These are phyloP conservation scores for Blastomyces parvus DNA, from an alignment of 2,329 filamentous ascomycete species.

Conservation along the genomic window DNA sequence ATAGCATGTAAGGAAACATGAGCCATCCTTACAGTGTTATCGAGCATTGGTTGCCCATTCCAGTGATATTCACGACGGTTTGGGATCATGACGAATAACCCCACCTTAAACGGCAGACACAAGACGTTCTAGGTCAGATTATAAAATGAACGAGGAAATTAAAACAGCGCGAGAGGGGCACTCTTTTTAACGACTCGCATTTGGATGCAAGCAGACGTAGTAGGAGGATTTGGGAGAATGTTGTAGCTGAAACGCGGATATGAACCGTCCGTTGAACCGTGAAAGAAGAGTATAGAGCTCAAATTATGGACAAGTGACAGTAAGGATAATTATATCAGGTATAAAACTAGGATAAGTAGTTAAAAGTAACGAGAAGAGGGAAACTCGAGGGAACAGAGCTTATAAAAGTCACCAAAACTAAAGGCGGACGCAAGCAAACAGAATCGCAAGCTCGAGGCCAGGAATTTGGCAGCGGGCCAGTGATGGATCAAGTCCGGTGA, in stretches of 20 bases:
- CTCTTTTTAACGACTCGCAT: not conserved
- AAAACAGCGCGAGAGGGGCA: not conserved
- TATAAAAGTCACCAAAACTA: not conserved
- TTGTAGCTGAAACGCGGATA: not conserved
- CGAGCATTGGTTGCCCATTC: not conserved
- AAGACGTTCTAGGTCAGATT: slow-evolving; percentile 10
- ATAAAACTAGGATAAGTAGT: not conserved
- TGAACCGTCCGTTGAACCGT: not conserved
- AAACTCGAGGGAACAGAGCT: not conserved
- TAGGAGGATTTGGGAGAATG: not conserved
- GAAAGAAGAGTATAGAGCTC: not conserved
- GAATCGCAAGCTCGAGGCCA: not conserved
- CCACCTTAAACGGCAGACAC: not conserved
- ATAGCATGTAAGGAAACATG: not conserved
- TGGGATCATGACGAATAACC: not conserved
- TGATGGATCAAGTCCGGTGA: not conserved
- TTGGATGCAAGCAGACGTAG: not conserved
- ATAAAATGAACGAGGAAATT: slow-evolving; percentile 1
- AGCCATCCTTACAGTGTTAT: not conserved
- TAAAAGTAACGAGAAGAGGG: not conserved
- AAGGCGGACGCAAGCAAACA: not conserved
- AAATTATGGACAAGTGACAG: not conserved
- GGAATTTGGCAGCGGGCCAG: not conserved
- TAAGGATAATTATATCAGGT: not conserved
- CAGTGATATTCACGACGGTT: not conserved